Percentiles rank a stretch among this genome's conserved stretches.
Evolutionary conservation across 306 rosid genomes (phyloP).

Genomic region (Citrullus amarus): DNA sequence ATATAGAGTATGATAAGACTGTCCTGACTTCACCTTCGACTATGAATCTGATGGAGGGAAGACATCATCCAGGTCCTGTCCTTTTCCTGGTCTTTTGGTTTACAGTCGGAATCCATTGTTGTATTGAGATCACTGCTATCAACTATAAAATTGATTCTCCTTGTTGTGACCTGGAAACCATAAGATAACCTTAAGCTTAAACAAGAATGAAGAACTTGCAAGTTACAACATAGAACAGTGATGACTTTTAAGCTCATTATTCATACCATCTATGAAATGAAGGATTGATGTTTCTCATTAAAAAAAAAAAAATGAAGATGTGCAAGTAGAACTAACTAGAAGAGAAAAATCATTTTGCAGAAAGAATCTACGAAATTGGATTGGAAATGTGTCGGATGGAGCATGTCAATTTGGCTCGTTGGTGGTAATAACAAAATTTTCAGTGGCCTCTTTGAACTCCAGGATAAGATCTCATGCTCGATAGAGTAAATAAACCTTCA

Average conservation of each 20-base stretch:
- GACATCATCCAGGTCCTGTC: constrained; percentile 82
- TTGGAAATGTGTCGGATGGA: not conserved
- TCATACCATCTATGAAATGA: no score
- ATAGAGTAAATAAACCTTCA: not conserved
- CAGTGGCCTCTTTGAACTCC: not conserved
- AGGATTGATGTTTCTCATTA: no score
- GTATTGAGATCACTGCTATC: constrained; percentile 43
- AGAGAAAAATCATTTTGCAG: not conserved
- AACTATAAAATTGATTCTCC: constrained; percentile 83
- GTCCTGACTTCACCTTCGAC: constrained; percentile 60
- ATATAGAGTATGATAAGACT: constrained; percentile 7
- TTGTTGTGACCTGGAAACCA: constrained; percentile 62
- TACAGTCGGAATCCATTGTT: constrained; percentile 22
- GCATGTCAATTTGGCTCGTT: not conserved
- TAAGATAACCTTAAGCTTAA: constrained; percentile 16
- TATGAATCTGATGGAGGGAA: constrained; percentile 85
- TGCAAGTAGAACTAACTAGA: not conserved
- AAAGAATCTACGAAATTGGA: not conserved
- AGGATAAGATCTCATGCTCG: not conserved
- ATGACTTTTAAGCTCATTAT: no score
- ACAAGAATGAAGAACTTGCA: not conserved
- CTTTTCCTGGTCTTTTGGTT: constrained; percentile 42
- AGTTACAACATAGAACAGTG: not conserved
- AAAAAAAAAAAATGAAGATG: not conserved
- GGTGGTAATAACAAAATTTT: not conserved